phyloP scores from a whole-genome alignment of 169 alveolate genomes.

The Plasmodium inui region DNA sequence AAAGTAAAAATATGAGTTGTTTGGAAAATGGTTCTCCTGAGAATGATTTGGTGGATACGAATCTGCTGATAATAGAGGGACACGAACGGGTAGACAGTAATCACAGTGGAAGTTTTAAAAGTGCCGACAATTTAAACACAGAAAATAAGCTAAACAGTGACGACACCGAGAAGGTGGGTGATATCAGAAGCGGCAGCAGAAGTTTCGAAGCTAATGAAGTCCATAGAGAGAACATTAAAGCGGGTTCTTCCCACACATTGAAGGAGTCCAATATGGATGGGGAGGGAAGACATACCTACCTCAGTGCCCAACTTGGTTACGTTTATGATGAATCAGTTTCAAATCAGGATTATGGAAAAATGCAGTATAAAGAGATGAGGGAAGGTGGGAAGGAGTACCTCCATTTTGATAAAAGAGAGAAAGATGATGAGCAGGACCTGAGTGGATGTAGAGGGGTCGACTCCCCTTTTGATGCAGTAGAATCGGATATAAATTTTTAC shows the following conservation, averaged over 20 bases:
- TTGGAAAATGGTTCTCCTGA: neutral
- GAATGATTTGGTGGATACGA: neutral
- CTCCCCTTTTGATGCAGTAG: neutral
- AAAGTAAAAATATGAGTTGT: neutral
- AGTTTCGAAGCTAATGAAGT: neutral
- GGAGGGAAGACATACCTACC: neutral
- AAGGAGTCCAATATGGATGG: neutral
- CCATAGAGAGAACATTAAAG: neutral
- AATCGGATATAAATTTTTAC: conserved; percentile 1
- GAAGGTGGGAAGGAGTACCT: neutral
- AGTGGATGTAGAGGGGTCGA: neutral
- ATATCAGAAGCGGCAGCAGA: neutral
- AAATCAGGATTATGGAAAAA: neutral
- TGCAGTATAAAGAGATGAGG: conserved; percentile 9
- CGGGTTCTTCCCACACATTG: neutral
- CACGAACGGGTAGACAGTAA: neutral
- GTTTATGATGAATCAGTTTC: neutral
- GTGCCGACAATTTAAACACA: neutral
- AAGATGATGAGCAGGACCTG: neutral
- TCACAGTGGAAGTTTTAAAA: neutral
- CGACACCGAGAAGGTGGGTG: neutral
- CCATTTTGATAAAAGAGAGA: conserved; percentile 16
- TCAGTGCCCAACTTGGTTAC: neutral
- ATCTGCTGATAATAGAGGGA: neutral
- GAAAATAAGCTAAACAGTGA: too few species aligned